phyloP scores from a whole-genome alignment of 768 basidiomycete genomes.

The Lactarius vividus region DNA sequence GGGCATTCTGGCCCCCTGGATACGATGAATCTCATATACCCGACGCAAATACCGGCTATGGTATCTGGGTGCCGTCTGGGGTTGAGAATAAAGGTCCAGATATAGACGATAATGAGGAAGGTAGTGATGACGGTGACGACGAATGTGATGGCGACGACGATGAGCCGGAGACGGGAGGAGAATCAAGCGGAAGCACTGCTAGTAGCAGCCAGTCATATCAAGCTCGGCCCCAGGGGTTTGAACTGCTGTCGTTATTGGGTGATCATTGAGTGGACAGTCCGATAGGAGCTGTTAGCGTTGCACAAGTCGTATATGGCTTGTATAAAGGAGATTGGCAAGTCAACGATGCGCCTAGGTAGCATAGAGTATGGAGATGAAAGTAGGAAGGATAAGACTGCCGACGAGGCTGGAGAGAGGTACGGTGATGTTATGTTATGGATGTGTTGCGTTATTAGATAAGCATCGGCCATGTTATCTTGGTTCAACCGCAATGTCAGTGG shows the following conservation, averaged over 20 bases:
- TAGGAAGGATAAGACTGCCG: too few relatives aligned
- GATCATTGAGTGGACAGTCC: neutral
- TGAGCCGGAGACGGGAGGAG: constrained; percentile 21
- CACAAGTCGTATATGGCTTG: too few relatives aligned
- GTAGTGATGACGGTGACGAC: constrained; percentile 36
- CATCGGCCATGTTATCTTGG: constrained; percentile 19
- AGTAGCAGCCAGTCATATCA: neutral
- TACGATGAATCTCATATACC: constrained; percentile 33
- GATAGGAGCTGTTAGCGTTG: too few relatives aligned
- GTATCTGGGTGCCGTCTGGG: constrained; percentile 56
- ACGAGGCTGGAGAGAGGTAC: too few relatives aligned
- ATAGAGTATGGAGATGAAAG: too few relatives aligned
- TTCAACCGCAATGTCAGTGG: constrained; percentile 11
- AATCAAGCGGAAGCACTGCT: constrained; percentile 4
- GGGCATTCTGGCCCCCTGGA: constrained; percentile 84
- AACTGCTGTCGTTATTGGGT: neutral
- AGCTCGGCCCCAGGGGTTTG: neutral
- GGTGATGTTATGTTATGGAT: too few relatives aligned
- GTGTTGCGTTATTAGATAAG: too few relatives aligned
- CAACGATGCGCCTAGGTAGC: too few relatives aligned
- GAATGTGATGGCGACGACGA: constrained; percentile 28
- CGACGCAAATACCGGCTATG: constrained; percentile 36
- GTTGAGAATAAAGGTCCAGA: constrained; percentile 30
- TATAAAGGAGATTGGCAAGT: too few relatives aligned
- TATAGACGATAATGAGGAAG: constrained; percentile 37